Percentiles rank a stretch among this genome's conserved stretches.
Conservation (phyloP, 331 rosid species). For the Acacia pycnantha region DNA sequence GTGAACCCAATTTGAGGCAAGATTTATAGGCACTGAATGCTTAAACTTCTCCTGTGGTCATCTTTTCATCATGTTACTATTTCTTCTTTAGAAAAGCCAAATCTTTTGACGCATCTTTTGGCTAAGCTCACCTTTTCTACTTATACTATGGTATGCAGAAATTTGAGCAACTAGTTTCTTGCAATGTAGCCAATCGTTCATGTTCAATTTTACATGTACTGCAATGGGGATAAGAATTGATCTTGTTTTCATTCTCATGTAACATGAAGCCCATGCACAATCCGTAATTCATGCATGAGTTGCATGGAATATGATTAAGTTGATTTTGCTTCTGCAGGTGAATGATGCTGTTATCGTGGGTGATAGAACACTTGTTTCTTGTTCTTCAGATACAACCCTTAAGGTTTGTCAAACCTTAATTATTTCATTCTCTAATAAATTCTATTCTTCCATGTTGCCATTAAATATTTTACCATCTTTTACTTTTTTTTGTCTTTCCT, state of each 20-base stretch:
- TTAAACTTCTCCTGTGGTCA: not conserved
- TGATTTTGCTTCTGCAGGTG: constrained; percentile 55
- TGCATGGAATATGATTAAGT: not conserved
- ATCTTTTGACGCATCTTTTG: not conserved
- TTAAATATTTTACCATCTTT: not conserved
- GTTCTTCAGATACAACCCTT: constrained; percentile 84
- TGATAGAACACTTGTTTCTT: constrained; percentile 71
- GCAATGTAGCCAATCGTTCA: not conserved
- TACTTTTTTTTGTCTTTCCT: not conserved
- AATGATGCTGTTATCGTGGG: constrained; percentile 77
- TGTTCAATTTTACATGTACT: not conserved
- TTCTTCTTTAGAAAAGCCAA: constrained; percentile 7
- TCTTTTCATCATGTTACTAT: not conserved
- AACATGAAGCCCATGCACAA: not conserved
- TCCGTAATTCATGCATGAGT: not conserved
- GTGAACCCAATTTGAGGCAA: not conserved
- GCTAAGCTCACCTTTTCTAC: not conserved
- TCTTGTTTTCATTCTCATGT: not conserved
- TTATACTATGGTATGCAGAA: not conserved
- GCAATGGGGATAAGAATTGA: constrained; percentile 12
- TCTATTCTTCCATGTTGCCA: not conserved
- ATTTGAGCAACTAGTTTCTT: constrained; percentile 5
- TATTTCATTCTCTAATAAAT: not conserved
- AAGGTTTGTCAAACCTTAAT: constrained; percentile 50
- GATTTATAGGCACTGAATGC: not conserved